These are phyloP conservation scores for Perilla frutescens DNA, from an alignment of 257 asterid genomes.

Conservation along the genomic window DNA sequence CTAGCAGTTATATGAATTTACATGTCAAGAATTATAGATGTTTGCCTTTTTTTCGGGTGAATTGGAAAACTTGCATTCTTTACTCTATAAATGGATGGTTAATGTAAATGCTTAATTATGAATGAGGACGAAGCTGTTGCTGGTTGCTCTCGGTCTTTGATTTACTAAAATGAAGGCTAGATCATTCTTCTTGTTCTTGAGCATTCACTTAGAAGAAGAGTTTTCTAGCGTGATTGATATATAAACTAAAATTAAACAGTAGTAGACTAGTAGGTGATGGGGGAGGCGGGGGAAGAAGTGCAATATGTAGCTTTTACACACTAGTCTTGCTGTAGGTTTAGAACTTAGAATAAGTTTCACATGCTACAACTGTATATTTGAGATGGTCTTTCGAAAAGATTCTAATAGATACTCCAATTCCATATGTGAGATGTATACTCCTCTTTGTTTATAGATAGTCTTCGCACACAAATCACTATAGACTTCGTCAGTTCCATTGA, in stretches of 20 bases:
- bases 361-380: neutral
- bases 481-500: too few species aligned
- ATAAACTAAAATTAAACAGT: neutral
- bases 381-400: neutral
- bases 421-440: neutral
- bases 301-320: neutral
- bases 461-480: too few species aligned
- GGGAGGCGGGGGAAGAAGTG: neutral
- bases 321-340: neutral
- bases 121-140: neutral
- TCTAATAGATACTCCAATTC: neutral
- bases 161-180: neutral
- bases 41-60: neutral
- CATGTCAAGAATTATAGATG: neutral
- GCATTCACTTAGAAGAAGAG: neutral
- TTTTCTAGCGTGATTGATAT: neutral
- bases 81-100: neutral
- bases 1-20: neutral
- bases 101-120: neutral
- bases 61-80: neutral
- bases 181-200: neutral
- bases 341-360: neutral
- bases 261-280: neutral
- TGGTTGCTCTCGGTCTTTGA: slow-evolving; percentile 5
- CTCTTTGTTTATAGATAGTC: too few species aligned